A percentile compares a stretch with the other conserved stretches of the same genome.
phyloP scores from a whole-genome alignment of 352 stramenopile species.

The Pythium diclinum region DNA sequence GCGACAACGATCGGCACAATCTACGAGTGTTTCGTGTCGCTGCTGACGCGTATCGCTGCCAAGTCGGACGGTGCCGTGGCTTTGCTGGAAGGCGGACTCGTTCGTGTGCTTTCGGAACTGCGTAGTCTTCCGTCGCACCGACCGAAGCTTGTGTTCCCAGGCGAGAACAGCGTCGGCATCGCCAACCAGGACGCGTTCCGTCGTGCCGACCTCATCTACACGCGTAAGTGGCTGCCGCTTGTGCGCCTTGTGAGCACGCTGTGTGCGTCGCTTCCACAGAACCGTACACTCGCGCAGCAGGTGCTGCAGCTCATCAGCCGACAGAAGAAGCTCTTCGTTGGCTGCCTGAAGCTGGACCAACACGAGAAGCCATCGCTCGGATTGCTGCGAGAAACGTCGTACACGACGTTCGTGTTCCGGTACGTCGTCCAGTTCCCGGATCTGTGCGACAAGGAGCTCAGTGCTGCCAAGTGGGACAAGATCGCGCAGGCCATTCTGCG shows the following conservation, averaged over 20 bases:
- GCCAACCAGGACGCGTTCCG: conserved; percentile 43
- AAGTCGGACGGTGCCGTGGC: conserved; percentile 62
- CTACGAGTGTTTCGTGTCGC: conserved; percentile 81
- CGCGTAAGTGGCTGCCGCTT: conserved; percentile 75
- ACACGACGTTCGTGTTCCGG: conserved; percentile 79
- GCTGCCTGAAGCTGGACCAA: conserved; percentile 57
- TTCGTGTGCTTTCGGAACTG: conserved; percentile 59
- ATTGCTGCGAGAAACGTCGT: conserved; percentile 65
- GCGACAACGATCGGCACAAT: conserved; percentile 69
- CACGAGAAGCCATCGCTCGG: conserved; percentile 44
- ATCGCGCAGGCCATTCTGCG: conserved; percentile 67
- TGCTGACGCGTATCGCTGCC: conserved; percentile 62
- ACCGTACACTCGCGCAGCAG: conserved; percentile 56
- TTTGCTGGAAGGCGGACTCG: conserved; percentile 65
- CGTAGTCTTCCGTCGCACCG: conserved; percentile 66
- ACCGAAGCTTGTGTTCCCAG: conserved; percentile 52
- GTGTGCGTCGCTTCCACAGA: conserved; percentile 64
- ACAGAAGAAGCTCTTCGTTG: conserved; percentile 71
- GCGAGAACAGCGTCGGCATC: conserved; percentile 26
- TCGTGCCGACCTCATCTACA: conserved; percentile 59
- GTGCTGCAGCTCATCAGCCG: conserved; percentile 56
- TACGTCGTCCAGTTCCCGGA: conserved; percentile 75
- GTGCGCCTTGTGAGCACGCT: conserved; percentile 59
- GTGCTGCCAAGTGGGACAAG: conserved; percentile 69
- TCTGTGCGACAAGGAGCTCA: conserved; percentile 59